These are phyloP conservation scores for Saksenaea vasiformis DNA, from an alignment of 371 early-diverging fungal species.

Conservation along the genomic window DNA sequence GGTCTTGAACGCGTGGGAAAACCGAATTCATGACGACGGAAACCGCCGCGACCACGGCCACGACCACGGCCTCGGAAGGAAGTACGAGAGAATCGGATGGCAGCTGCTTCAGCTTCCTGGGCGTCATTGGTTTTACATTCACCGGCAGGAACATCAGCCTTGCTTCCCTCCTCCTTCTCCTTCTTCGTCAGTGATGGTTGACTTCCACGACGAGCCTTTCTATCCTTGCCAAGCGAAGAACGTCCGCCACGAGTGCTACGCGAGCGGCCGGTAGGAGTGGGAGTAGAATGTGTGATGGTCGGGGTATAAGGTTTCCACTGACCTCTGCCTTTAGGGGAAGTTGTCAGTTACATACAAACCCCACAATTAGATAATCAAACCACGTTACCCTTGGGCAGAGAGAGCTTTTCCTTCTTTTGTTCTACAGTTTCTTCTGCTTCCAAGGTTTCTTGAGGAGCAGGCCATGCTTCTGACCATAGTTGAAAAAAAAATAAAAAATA, in stretches of 20 bases:
- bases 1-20: slow-evolving; percentile 33
- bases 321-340: slow-evolving; percentile 52
- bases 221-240: slow-evolving; percentile 8
- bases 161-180: slow-evolving; percentile 4
- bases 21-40: slow-evolving; percentile 31
- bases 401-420: slow-evolving; percentile 43
- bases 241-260: slow-evolving; percentile 27
- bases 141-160: not conserved
- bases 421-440: slow-evolving; percentile 33
- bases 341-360: slow-evolving; percentile 27
- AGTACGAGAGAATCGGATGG: slow-evolving; percentile 8
- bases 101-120: slow-evolving; percentile 6
- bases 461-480: slow-evolving; percentile 34
- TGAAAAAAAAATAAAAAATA: not conserved
- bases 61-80: slow-evolving; percentile 43
- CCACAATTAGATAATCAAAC: not conserved
- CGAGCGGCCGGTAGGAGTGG: slow-evolving; percentile 32
- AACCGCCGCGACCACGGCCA: slow-evolving; percentile 29
- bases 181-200: slow-evolving; percentile 9
- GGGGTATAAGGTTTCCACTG: slow-evolving; percentile 66
- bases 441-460: slow-evolving; percentile 48
- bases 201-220: slow-evolving; percentile 23
- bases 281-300: slow-evolving; percentile 62
- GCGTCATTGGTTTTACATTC: slow-evolving; percentile 16
- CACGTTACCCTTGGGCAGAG: slow-evolving; percentile 31